These are phyloP conservation scores for Talaromyces borbonicus DNA, from an alignment of 495 filamentous ascomycete genomes.

Conservation along the genomic window DNA sequence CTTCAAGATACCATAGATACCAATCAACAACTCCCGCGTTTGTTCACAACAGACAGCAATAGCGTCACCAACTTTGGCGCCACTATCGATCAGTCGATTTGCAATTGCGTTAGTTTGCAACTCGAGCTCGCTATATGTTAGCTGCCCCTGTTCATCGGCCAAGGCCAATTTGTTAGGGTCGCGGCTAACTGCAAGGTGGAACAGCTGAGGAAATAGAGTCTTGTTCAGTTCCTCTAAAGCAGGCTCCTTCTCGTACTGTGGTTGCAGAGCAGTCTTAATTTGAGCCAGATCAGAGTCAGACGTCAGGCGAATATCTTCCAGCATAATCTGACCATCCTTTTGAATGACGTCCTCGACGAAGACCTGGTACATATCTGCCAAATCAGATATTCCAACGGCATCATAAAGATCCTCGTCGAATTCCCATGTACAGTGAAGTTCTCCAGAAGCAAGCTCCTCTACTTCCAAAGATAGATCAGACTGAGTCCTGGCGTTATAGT, in stretches of 20 bases:
- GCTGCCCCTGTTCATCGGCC: constrained; percentile 11
- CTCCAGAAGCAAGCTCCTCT: constrained; percentile 1
- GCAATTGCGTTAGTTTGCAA: constrained; percentile 13
- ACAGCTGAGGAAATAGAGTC: constrained; percentile 10
- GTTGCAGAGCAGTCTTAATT: neutral
- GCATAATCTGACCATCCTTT: neutral
- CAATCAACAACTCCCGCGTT: constrained; percentile 1
- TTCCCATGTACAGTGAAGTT: neutral
- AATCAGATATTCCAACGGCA: neutral
- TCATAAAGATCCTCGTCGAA: constrained; percentile 1
- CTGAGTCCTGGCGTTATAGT: constrained; percentile 6
- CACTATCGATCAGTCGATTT: constrained; percentile 2
- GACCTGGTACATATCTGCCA: constrained; percentile 3
- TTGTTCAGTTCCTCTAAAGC: neutral
- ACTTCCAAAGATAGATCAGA: neutral
- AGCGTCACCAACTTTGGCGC: neutral
- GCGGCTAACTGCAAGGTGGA: constrained; percentile 14
- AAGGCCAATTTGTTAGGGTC: constrained; percentile 10
- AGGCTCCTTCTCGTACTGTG: neutral
- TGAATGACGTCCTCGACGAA: neutral
- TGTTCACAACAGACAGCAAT: constrained; percentile 13
- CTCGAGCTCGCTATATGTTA: constrained; percentile 11
- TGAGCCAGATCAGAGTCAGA: constrained; percentile 1
- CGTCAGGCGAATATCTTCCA: neutral
- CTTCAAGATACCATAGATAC: constrained; percentile 53